Evolutionary conservation across 2,329 filamentous ascomycete genomes (phyloP), one percentile per base, ranked within the genome.

Genomic region (Trichophaea hybrida): DNA sequence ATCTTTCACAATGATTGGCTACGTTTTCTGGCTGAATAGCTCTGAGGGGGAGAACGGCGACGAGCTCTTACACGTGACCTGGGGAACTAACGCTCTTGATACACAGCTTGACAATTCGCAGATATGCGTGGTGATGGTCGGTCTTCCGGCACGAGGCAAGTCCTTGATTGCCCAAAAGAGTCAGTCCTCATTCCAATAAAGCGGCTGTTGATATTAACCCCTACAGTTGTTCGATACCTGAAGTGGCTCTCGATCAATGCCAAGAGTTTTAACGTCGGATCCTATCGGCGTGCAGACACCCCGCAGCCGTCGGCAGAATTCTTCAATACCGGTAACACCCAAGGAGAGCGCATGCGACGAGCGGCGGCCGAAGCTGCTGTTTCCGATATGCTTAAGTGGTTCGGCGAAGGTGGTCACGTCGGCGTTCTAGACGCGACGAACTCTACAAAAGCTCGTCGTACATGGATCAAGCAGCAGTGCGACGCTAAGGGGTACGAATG

Each of bases 101-200:
- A 15, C 4, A 15, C 61, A 94, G 87, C 87, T 86, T 69, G 91
- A 97, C 77, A 89, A 96, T 74, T 91, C 88, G 62, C 88, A 87
- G 73, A 94, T 98, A 76, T 97, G 91, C 73, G 90, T 98, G 65
- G 89, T 98, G 69, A 97, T 98, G 93, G 93, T 98, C 62, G 93
- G 93, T 67, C 78, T 98, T 71, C 93, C 93, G 58, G 93, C 93
- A 63, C 80, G 93, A 68, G 93, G 93, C 70, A 98, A 98, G 80
- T 95, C 88, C 76, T 82, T 95, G 73, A 97, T 98, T 72, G 91
- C 93, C 67, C 89, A 94, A 70, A 96, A 96, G 81, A 89, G 90
- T 93, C 77, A 70, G 76, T 72, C 59, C n/a, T 4, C 52, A 4
- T 43, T 43, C 10, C 38, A 43, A 10, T 12, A 43, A 10, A 15